phyloP scores from a whole-genome alignment of 2,329 filamentous ascomycete genomes.

The Fusarium sp. region DNA sequence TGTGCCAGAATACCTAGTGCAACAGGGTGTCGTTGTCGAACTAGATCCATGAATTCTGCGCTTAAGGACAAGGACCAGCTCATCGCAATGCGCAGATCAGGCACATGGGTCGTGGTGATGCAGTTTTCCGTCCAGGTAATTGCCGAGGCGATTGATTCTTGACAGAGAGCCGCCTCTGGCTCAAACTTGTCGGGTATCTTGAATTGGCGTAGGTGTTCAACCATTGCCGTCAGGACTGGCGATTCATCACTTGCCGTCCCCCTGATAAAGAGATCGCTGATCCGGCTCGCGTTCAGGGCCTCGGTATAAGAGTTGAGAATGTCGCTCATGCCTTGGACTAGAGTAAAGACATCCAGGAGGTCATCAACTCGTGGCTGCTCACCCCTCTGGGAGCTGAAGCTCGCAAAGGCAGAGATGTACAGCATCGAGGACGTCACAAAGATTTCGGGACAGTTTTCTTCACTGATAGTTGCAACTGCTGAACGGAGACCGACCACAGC shows the following conservation, averaged over 20 bases:
- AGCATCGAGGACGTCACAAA: conserved; percentile 54
- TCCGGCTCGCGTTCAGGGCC: conserved; percentile 10
- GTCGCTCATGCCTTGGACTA: conserved; percentile 51
- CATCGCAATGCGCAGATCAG: conserved; percentile 27
- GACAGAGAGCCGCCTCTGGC: not conserved
- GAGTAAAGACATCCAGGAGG: conserved; percentile 52
- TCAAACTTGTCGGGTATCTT: conserved; percentile 21
- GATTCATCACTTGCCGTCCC: not conserved
- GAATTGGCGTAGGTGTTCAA: conserved; percentile 29
- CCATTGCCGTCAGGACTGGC: conserved; percentile 13
- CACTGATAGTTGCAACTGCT: conserved; percentile 44
- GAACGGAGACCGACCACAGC: conserved; percentile 51
- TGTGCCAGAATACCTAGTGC: conserved; percentile 33
- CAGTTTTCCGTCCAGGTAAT: conserved; percentile 18
- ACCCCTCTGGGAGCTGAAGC: conserved; percentile 38
- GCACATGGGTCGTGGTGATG: not conserved
- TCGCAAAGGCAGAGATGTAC: conserved; percentile 51
- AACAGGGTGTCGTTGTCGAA: conserved; percentile 30
- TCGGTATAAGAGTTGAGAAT: conserved; percentile 48
- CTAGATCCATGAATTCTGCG: conserved; percentile 33
- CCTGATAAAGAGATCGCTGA: conserved; percentile 17
- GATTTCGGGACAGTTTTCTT: conserved; percentile 52
- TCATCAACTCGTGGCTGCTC: conserved; percentile 49
- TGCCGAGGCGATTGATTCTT: conserved; percentile 6
- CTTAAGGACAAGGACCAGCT: conserved; percentile 33